These are phyloP conservation scores for Tolypocladium pustulatum DNA, from an alignment of 2,329 filamentous ascomycete genomes.

Conservation along the genomic window DNA sequence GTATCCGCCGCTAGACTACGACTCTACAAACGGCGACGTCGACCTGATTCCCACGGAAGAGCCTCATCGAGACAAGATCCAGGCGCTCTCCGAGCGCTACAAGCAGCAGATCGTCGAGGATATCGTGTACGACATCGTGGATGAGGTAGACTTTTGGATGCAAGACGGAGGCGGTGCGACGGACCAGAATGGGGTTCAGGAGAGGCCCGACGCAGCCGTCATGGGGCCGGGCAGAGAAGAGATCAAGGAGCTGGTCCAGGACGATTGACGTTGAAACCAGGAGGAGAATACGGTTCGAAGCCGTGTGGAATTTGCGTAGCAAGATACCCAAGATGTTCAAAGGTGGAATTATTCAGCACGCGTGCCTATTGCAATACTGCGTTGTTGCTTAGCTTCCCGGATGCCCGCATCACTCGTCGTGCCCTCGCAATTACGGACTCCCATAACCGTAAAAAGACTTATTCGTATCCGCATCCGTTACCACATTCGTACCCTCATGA, in stretches of 20 bases:
- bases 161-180: conserved; percentile 50
- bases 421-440: background rate
- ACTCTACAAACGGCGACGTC: conserved; percentile 32
- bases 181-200: conserved; percentile 32
- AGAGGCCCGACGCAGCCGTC: conserved; percentile 31
- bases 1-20: conserved; percentile 61
- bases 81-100: conserved; percentile 67
- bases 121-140: conserved; percentile 81
- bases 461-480: background rate
- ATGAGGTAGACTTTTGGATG: conserved; percentile 86
- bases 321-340: conserved; percentile 14
- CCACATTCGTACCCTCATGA: background rate
- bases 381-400: background rate
- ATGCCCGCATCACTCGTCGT: background rate
- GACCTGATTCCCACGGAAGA: conserved; percentile 29
- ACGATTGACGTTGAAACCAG: conserved; percentile 31
- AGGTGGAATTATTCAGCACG: background rate
- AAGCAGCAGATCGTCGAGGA: conserved; percentile 93
- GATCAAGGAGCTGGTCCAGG: conserved; percentile 56
- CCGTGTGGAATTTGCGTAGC: background rate
- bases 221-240: conserved; percentile 39
- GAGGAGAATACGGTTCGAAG: background rate
- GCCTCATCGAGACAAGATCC: conserved; percentile 25
- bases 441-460: background rate
- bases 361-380: background rate